Base-by-base conservation (phyloP, 805 yeast species). In the Barnettozyma pratensis region DNA sequence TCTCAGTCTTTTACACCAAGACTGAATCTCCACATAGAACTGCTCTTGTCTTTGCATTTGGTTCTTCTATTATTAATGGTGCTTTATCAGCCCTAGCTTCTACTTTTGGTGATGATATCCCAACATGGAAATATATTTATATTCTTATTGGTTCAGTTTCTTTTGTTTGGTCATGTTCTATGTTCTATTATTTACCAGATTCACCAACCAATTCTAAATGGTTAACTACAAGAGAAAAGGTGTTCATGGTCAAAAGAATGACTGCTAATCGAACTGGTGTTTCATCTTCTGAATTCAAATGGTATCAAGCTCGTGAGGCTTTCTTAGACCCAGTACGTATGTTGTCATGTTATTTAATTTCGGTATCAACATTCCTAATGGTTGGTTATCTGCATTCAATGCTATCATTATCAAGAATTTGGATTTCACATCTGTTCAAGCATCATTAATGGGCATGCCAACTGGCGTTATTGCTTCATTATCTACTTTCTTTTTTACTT, bases 91-190 rank as follows among this genome's bases (percentile, higher is more conserved):
- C 74, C 19, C 71, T 73, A 6, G 74, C 74, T 42, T 67, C 74
- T 11, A 64, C 71, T 10, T 64, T 61, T 45, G 67, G 67, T 45
- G 43, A 55, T 31, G 46, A 56, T 6, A 62, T 63, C 28, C 59
- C 66, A 44, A 56, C 70, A n/a, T 81, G 83, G 83, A 72, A 76
- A 53, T 57, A 78, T 10, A 68, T 78, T 43, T 73, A 72, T 54
- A 68, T 79, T 31, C 68, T 77, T 36, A 71, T 73, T 40, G 85
- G 83, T 32, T 70, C 75, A 19, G 56, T 76, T 32, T 73, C 82
- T 0, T 61, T 77, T 10, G 45, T 68, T 28, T 57, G 73, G 51
- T 50, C 68, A 5, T 37, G 59, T 5, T 44, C 63, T 6, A 57
- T 69, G 44, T 50, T 61, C 35, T 70, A 65, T 49, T 46, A 61